These are phyloP conservation scores for Hygrophila difformis DNA, from an alignment of 257 asterid genomes.

Conservation along the genomic window DNA sequence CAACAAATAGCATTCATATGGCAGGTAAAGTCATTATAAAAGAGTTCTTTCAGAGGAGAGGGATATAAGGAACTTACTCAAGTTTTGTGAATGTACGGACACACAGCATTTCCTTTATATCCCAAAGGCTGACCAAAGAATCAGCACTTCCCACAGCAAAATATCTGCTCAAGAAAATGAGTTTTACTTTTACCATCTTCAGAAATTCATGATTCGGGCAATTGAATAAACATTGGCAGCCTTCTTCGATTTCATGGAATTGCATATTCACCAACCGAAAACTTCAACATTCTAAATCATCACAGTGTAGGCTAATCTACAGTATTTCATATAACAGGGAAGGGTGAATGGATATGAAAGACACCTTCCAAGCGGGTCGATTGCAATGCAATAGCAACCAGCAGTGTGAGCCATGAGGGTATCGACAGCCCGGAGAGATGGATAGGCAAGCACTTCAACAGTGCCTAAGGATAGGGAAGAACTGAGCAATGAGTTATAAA, in stretches of 20 bases:
- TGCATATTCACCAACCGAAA: too few relatives aligned
- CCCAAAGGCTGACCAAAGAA: slow-evolving; percentile 97
- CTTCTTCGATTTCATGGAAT: too few relatives aligned
- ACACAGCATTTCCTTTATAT: slow-evolving; percentile 92
- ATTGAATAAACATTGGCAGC: too few relatives aligned
- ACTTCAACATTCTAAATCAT: too few relatives aligned
- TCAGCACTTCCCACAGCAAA: slow-evolving; percentile 99
- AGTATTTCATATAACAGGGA: slow-evolving; percentile 6
- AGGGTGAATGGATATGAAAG: slow-evolving; percentile 12
- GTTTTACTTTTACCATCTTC: too few relatives aligned
- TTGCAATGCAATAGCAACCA: slow-evolving; percentile 99
- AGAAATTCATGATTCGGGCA: too few relatives aligned
- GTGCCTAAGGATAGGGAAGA: slow-evolving; percentile 45
- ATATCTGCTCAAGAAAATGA: slow-evolving; percentile 36
- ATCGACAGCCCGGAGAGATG: slow-evolving; percentile 62
- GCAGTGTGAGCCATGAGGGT: slow-evolving; percentile 98
- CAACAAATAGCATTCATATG: slow-evolving; percentile 1
- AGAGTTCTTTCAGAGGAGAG: background rate
- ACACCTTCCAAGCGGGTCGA: slow-evolving; percentile 90
- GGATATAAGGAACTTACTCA: slow-evolving; percentile 46
- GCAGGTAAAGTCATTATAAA: background rate
- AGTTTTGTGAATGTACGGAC: slow-evolving; percentile 86
- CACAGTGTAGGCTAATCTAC: background rate
- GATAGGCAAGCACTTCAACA: slow-evolving; percentile 90
- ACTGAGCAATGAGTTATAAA: background rate